Evolutionary conservation across 1,139 yeast genomes (phyloP), one percentile per base, ranked within the genome.

Genomic region (Pichia sp.): DNA sequence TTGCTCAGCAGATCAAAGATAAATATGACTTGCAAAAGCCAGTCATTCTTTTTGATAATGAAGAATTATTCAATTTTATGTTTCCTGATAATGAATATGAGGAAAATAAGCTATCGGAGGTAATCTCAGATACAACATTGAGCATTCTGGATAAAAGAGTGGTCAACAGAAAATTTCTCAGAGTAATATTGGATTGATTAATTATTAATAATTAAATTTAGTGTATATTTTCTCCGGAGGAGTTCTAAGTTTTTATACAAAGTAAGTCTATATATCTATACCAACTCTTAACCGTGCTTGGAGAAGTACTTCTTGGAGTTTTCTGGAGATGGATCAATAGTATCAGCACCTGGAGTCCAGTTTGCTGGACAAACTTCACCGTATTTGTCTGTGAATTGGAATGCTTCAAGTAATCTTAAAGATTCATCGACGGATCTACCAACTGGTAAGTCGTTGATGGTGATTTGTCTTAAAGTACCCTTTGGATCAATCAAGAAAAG

Each of bases 331-430:
- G 96, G 92, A 73, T 85, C 84, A 77, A 90, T 90, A 73, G 96
- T 86, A 66, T 86, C 95, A 55, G 88, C 71, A 76, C 97, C 97
- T 74, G 94, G 90, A 63, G 87, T 86, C 97, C 98, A 92, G 94
- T 89, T 90, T 70, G 97, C 97, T 64, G 97, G 97, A 76, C 96
- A 87, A 61, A 92, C 97, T 74, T 92, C 96, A 74, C 97, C 96
- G 80, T 90, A 76, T 79, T 87, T 85, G 73, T 90, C 96, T 66
- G 96, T 85, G 88, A 92, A 89, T 78, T 90, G 95, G 96, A 92
- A 90, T 64, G 97, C 97, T 70, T 92, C 97, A 59, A 92, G 81
- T 70, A 92, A 82, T 85, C 98, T 89, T 68, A 87, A 78, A 61
- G 97, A 85, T 79, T 92, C 98, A 59, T 89, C 96, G 60, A 90